Evolutionary conservation across 176 grass and related monocot species (phyloP), one percentile per base, ranked within the genome.

Genomic region (Otatea glauca): DNA sequence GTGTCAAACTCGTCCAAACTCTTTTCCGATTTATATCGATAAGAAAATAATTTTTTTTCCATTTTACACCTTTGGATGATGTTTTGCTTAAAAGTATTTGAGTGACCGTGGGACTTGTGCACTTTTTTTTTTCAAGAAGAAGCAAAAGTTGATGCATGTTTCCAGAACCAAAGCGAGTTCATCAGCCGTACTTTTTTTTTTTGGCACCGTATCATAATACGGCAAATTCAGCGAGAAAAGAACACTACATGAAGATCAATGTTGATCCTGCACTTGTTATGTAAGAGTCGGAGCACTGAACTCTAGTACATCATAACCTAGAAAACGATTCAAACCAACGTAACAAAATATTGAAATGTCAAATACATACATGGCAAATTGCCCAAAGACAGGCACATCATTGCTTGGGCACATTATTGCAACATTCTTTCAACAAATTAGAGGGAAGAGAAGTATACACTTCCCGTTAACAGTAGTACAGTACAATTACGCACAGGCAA

Each of bases 361-460:
- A 79, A 72, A 79, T 68, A 79, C 81, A 29, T 29, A 48, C 64
- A 43, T 15, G 2, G 24, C 7, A 75, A 50, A 68, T 49, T 85
- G 41, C 69, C 4, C 21, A 43, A 60, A 34, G 29, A 60, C 17
- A 18, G 4, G 17, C 27, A 34, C 27, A 41, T 27, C n/a, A 65
- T 37, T 34, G 34, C 34, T 55, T 77, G 70, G 63, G 78, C 90
- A 64, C 69, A 34, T 51, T 54, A 79, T 82, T 37, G 24, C 59
- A 16, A 49, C 65, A 60, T 66, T 61, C 17, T 9, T 58, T 43
- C 20, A 51, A 71, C 35, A 53, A 67, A 61, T 13, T 62, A 74
- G 25, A 67, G 48, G 20, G 69, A 35, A 74, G 21, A 86, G 1
- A 53, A 34, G 3, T 34, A 34, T 20, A 78, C 44, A 56, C 73